A percentile compares a stretch with the other conserved stretches of the same genome.
These are phyloP conservation scores for Lithospermum erythrorhizon DNA, from an alignment of 257 asterid genomes.

Conservation along the genomic window DNA sequence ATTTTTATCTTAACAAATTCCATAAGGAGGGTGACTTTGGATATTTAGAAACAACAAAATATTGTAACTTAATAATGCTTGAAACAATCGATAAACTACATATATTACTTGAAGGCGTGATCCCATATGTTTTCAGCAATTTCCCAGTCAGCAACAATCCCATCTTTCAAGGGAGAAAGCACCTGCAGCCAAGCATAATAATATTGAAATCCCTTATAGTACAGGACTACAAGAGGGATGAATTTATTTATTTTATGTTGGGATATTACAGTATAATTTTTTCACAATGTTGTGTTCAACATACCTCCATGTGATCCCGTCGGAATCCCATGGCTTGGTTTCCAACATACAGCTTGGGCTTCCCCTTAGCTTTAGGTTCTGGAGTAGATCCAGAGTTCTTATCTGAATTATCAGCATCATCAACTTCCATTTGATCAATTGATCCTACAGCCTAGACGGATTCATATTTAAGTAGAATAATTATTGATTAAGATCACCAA, in stretches of 20 bases:
- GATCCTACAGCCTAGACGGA: constrained; percentile 70
- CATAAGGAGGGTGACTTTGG: no score
- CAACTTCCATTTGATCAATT: constrained; percentile 85
- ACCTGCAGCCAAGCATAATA: constrained; percentile 36
- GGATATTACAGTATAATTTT: background rate
- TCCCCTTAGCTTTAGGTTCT: constrained; percentile 69
- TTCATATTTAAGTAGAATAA: constrained; percentile 3
- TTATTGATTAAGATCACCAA: background rate
- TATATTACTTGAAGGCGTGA: constrained; percentile 73
- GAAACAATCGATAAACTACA: background rate
- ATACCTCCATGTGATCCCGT: constrained; percentile 92
- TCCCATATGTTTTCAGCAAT: constrained; percentile 96
- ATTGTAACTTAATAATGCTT: background rate
- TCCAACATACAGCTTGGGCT: constrained; percentile 71
- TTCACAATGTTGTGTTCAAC: background rate
- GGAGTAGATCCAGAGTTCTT: constrained; percentile 54
- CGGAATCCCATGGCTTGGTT: constrained; percentile 87
- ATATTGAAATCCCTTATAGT: constrained; percentile 6
- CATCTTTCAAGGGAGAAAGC: constrained; percentile 79
- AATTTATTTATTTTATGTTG: constrained; percentile 2
- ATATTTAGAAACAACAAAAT: no score
- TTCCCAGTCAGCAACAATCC: constrained; percentile 85
- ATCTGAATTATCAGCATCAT: constrained; percentile 56
- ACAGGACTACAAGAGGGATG: constrained; percentile 11
- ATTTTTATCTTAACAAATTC: no score